phyloP scores from a whole-genome alignment of 768 basidiomycete species.

The Serendipita sp. region DNA sequence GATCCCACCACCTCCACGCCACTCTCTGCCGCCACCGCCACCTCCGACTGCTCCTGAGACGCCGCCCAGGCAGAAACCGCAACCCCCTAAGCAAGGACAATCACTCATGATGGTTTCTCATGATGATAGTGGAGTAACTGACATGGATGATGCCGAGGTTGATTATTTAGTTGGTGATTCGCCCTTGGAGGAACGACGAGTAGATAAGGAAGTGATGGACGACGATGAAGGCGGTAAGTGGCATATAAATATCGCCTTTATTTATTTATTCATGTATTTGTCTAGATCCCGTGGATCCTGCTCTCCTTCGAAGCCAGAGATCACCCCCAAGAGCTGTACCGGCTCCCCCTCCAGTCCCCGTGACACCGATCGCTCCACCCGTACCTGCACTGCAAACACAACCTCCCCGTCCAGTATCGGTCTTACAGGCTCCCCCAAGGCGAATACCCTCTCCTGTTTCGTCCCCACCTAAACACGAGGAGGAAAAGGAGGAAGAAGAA shows the following conservation, averaged over 20 bases:
- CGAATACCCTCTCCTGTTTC: not conserved
- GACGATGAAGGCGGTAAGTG: conserved; percentile 47
- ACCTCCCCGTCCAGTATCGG: no score
- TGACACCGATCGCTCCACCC: not conserved
- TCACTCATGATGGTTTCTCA: not conserved
- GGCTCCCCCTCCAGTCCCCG: not conserved
- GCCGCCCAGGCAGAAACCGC: not conserved
- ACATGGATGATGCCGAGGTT: conserved; percentile 7
- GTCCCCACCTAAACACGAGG: not conserved
- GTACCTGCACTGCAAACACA: no score
- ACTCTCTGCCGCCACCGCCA: not conserved
- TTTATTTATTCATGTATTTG: conserved; percentile 7
- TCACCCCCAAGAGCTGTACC: conserved; percentile 16
- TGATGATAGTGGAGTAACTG: not conserved
- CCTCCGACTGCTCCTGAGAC: not conserved
- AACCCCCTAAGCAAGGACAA: not conserved
- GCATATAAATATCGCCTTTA: conserved; percentile 4
- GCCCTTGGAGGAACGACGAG: not conserved
- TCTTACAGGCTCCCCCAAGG: not conserved
- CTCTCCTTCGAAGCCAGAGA: conserved; percentile 36
- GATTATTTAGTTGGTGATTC: conserved; percentile 6
- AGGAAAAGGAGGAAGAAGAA: conserved; percentile 21
- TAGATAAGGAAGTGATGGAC: conserved; percentile 32
- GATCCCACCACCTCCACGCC: not conserved
- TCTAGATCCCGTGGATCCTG: conserved; percentile 54